Evolutionary conservation across 2,329 filamentous ascomycete species (phyloP), one percentile per base, ranked within the genome.

Genomic region (Pseudogymnoascus sp.): DNA sequence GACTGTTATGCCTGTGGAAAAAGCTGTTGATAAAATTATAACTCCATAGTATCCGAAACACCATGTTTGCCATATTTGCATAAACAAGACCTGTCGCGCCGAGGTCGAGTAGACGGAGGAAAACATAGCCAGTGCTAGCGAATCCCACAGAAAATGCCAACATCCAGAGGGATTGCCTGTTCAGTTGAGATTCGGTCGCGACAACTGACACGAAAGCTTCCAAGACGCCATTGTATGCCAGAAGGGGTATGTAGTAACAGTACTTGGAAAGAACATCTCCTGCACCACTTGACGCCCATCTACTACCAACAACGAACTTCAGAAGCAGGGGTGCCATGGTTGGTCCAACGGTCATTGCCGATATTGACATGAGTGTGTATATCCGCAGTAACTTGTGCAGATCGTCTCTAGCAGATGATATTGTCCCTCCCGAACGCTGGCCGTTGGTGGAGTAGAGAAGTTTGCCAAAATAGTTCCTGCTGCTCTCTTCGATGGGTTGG

Each of bases 401-500:
- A 67, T 87, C 85, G 1, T 72, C 72, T 38, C 74, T 76, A 2
- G 80, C 80, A 59, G 79, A 78, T 21, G 65, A 63, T 5, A 81
- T 67, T 1, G 73, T 68, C 11, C 74, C 64, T 18, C 65, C 65
- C 55, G 65, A 69, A 49, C 64, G 70, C 12, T 67, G 43, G 0
- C 69, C 40, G 4, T 73, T 66, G 2, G 71, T 62, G 0, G 75
- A 72, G 0, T 80, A 75, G 21, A 97, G 85, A 0, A 96, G 79
- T 35, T 89, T 89, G 61, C 91, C 93, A 70, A 97, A 97, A 72
- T 96, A 87, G 71, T 88, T 92, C 40, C 96, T 88, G 66, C 89
- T 93, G 73, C 89, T 93, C 75, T 99, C 96, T 75, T 99, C 95
- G 64, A 99, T 86, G 6, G 95, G 96, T 71, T 97, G 95, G 73